A percentile compares a stretch with the other conserved stretches of the same genome.
Evolutionary conservation across 163 green algal species (phyloP).

Genomic region (Prototheca stagnorum): DNA sequence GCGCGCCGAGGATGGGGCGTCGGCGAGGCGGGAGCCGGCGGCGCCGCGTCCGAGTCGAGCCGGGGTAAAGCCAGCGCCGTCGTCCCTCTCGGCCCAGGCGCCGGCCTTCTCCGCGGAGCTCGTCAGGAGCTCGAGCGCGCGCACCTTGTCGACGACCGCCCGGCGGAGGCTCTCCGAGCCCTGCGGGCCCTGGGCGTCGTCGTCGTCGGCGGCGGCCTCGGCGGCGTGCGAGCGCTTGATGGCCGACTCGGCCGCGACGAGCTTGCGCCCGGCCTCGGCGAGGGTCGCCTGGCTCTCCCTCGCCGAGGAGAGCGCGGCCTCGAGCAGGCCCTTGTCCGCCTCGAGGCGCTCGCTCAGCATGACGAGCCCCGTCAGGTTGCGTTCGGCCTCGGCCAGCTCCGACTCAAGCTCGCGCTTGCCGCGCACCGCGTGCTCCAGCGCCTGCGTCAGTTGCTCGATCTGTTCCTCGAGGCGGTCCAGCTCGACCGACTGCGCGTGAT

Average conservation of each 20-base stretch:
- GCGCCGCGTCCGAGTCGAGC: too few species aligned
- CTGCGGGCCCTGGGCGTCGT: neutral
- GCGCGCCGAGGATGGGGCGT: too few species aligned
- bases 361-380: neutral
- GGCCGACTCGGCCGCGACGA: slow-evolving; percentile 5
- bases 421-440: slow-evolving; percentile 6
- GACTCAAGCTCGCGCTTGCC: slow-evolving; percentile 10
- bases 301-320: neutral
- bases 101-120: slow-evolving; percentile 10
- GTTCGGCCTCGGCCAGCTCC: slow-evolving; percentile 11
- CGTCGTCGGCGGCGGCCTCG: neutral
- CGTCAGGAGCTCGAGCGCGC: slow-evolving; percentile 13
- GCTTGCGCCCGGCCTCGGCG: slow-evolving; percentile 3
- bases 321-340: slow-evolving; percentile 3
- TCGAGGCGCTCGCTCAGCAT: neutral
- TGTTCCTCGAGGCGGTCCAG: slow-evolving; percentile 15
- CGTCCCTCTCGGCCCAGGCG: too few species aligned
- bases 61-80: too few species aligned
- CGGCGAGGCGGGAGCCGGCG: too few species aligned
- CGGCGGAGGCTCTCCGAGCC: slow-evolving; percentile 5
- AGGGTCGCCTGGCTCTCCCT: slow-evolving; percentile 1
- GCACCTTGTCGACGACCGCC: slow-evolving; percentile 14
- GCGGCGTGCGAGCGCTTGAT: slow-evolving; percentile 3
- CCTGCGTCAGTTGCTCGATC: slow-evolving; percentile 16
- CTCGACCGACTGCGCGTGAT: slow-evolving; percentile 10